Evolutionary conservation across 2,329 filamentous ascomycete genomes (phyloP).

Genomic region (Paraphoma chrysanthemicola): DNA sequence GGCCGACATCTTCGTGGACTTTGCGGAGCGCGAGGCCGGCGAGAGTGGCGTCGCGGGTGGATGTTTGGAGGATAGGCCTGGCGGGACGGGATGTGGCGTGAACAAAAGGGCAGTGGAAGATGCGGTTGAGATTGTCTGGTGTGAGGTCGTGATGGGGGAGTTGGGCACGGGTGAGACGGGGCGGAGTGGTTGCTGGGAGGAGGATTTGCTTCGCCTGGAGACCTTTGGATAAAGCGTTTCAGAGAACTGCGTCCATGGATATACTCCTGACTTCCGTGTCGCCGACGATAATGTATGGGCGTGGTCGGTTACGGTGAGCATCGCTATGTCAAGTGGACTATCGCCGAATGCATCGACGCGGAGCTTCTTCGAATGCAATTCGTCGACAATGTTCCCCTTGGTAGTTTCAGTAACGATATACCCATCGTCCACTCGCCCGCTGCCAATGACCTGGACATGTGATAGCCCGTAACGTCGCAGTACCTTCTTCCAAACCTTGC

Average conservation of each 20-base stretch:
- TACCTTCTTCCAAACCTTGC: constrained; percentile 63
- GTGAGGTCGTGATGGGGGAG: constrained; percentile 21
- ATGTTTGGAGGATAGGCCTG: constrained; percentile 60
- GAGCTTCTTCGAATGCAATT: constrained; percentile 46
- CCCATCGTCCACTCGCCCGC: constrained; percentile 55
- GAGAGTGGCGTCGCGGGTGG: constrained; percentile 59
- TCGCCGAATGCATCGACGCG: constrained; percentile 66
- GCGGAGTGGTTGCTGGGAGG: constrained; percentile 49
- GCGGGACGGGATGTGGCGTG: constrained; percentile 56
- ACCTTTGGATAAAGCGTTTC: constrained; percentile 50
- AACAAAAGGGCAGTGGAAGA: constrained; percentile 22
- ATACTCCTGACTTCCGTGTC: constrained; percentile 55
- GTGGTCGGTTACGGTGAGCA: constrained; percentile 62
- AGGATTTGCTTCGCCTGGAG: constrained; percentile 57
- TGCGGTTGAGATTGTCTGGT: constrained; percentile 50
- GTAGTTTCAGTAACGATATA: constrained; percentile 59
- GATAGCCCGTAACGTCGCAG: constrained; percentile 54
- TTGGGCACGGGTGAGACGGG: constrained; percentile 46
- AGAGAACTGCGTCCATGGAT: constrained; percentile 59
- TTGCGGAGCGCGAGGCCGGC: constrained; percentile 56
- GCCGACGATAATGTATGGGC: constrained; percentile 65
- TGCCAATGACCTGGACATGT: constrained; percentile 61
- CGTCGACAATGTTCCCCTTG: constrained; percentile 58
- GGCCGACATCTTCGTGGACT: constrained; percentile 59
- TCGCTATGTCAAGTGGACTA: constrained; percentile 64